phyloP scores from a whole-genome alignment of 768 basidiomycete species.

The Tricholoma saponaceum region DNA sequence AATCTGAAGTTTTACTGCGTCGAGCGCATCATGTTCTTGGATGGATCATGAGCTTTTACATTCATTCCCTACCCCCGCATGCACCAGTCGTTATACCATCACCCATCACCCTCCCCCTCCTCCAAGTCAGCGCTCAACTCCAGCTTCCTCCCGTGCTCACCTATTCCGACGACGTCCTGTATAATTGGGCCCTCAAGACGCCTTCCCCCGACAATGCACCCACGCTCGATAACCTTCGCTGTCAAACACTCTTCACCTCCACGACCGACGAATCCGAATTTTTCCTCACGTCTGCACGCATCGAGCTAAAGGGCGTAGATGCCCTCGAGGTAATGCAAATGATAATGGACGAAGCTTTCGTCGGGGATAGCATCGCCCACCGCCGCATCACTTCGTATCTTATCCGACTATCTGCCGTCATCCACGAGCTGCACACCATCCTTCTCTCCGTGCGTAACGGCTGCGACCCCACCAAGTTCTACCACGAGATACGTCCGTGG shows the following conservation, averaged over 20 bases:
- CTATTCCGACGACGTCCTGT: conserved; percentile 89
- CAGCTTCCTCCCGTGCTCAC: conserved; percentile 86
- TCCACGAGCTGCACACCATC: conserved; percentile 57
- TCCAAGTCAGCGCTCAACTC: conserved; percentile 64
- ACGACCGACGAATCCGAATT: conserved; percentile 83
- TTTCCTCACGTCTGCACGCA: conserved; percentile 80
- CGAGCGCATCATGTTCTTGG: conserved; percentile 72
- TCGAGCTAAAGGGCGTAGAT: conserved; percentile 82
- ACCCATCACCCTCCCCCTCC: conserved; percentile 68
- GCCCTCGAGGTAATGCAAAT: conserved; percentile 83
- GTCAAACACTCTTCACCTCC: conserved; percentile 70
- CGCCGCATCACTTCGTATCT: conserved; percentile 66
- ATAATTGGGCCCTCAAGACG: conserved; percentile 63
- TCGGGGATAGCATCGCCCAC: conserved; percentile 62
- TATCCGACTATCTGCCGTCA: conserved; percentile 53
- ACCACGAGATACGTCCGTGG: conserved; percentile 75
- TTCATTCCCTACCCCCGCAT: conserved; percentile 56
- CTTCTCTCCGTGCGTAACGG: conserved; percentile 63
- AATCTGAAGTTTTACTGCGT: conserved; percentile 40
- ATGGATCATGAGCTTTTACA: conserved; percentile 75
- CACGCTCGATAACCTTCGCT: conserved; percentile 57
- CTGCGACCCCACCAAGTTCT: conserved; percentile 72
- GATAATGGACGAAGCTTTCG: conserved; percentile 86
- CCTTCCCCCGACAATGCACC: conserved; percentile 33
- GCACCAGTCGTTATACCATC: conserved; percentile 61